Conservation (phyloP, 257 asterid genomes). For the Gynochthodes officinalis region DNA sequence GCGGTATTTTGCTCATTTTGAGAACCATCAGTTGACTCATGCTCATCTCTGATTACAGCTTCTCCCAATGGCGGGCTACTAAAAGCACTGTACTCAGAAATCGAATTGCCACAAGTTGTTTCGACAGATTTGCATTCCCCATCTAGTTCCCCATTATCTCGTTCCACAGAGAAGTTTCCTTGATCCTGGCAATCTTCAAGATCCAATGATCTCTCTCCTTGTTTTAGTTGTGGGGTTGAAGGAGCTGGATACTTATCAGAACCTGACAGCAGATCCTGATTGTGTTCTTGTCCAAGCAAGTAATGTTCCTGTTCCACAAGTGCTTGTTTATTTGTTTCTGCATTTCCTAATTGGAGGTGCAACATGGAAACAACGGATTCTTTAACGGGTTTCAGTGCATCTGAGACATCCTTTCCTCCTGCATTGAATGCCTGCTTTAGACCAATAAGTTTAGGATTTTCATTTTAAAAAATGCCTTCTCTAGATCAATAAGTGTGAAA, state of each 20-base stretch:
- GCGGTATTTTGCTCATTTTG: conserved; percentile 15
- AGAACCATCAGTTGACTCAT: conserved; percentile 22
- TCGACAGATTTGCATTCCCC: conserved; percentile 52
- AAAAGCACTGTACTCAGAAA: conserved; percentile 23
- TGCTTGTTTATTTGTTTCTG: conserved; percentile 12
- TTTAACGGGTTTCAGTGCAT: conserved; percentile 36
- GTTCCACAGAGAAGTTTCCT: conserved; percentile 29
- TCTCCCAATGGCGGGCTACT: conserved; percentile 16
- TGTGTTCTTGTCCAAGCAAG: conserved; percentile 11
- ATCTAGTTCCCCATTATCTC: conserved; percentile 33
- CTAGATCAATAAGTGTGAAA: conserved; percentile 1
- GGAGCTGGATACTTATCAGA: conserved; percentile 49
- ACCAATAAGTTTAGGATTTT: conserved; percentile 23
- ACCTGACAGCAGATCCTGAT: conserved; percentile 22
- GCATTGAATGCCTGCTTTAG: conserved; percentile 47
- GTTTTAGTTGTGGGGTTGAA: conserved; percentile 49
- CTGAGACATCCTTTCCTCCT: conserved; percentile 33
- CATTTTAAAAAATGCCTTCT: neutral
- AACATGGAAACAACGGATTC: conserved; percentile 36
- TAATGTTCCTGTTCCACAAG: conserved; percentile 16
- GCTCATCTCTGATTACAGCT: conserved; percentile 24
- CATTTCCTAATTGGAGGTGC: conserved; percentile 21
- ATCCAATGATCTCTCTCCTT: conserved; percentile 31
- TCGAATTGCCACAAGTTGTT: conserved; percentile 34
- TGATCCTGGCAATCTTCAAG: conserved; percentile 39